Percentiles rank a stretch among this genome's conserved stretches.
Evolutionary conservation across 805 yeast genomes (phyloP).

Genomic region (Wickerhamomyces bovis): DNA sequence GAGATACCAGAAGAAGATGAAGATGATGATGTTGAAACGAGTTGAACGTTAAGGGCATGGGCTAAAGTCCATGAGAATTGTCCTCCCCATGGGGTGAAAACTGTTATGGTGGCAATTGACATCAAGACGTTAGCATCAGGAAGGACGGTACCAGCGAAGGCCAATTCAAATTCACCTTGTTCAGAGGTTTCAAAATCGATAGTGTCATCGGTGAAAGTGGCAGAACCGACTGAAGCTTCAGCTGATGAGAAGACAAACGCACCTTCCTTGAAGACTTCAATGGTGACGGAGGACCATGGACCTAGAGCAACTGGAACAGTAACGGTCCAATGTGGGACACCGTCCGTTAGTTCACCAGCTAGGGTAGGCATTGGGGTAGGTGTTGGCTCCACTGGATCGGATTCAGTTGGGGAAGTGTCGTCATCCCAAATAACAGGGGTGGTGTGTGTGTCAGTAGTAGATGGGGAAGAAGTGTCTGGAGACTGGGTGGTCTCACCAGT

Average conservation of each 20-base stretch:
- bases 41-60: no score
- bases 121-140: neutral
- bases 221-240: neutral
- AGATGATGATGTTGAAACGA: no score
- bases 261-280: neutral
- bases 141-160: neutral
- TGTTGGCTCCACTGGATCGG: neutral
- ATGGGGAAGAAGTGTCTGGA: neutral
- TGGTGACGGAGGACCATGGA: neutral
- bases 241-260: neutral
- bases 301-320: neutral
- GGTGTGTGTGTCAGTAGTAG: no score
- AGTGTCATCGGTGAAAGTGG: neutral
- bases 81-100: conserved; percentile 5
- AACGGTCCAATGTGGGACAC: neutral
- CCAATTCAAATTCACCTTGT: neutral
- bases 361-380: neutral
- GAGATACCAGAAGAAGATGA: no score
- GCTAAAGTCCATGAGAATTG: neutral
- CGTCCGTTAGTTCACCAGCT: neutral
- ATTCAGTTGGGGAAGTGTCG: neutral
- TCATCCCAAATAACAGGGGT: no score
- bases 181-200: neutral
- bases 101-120: conserved; percentile 1
- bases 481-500: conserved; percentile 3